Evolutionary conservation across 2,329 filamentous ascomycete species (phyloP).

Genomic region (Xylaria digitata): DNA sequence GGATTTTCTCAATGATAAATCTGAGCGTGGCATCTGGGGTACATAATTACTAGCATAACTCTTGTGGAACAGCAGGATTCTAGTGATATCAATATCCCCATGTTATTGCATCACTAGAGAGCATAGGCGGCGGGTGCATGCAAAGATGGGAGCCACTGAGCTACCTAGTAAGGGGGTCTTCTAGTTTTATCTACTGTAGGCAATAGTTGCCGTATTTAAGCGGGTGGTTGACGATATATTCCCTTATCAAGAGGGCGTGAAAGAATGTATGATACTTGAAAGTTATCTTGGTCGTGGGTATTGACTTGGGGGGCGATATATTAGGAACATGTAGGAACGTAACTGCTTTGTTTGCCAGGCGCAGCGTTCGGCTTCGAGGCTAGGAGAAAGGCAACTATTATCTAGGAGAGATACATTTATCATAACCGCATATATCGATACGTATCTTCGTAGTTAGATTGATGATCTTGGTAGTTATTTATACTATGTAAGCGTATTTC

Average conservation of each 20-base stretch:
- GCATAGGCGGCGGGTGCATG: neutral
- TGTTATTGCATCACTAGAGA: neutral
- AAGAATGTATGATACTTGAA: neutral
- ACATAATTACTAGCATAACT: neutral
- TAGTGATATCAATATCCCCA: neutral
- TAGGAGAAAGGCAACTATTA: neutral
- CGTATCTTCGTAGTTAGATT: neutral
- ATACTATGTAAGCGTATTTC: neutral
- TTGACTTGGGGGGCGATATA: neutral
- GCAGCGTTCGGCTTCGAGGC: neutral
- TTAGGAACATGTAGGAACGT: neutral
- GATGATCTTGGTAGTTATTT: neutral
- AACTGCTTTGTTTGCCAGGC: neutral
- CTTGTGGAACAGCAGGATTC: neutral
- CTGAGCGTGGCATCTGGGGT: constrained; percentile 25
- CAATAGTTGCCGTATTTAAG: neutral
- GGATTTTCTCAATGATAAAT: constrained; percentile 2
- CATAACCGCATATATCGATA: neutral
- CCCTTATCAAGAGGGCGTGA: neutral
- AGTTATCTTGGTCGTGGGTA: neutral
- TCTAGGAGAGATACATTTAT: constrained; percentile 1
- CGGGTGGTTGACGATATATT: neutral
- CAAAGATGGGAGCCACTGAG: constrained; percentile 6
- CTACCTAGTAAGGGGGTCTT: neutral
- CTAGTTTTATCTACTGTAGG: neutral